Base-by-base conservation (phyloP, 495 filamentous ascomycete genomes). In the Lasiosphaeria hispida region DNA sequence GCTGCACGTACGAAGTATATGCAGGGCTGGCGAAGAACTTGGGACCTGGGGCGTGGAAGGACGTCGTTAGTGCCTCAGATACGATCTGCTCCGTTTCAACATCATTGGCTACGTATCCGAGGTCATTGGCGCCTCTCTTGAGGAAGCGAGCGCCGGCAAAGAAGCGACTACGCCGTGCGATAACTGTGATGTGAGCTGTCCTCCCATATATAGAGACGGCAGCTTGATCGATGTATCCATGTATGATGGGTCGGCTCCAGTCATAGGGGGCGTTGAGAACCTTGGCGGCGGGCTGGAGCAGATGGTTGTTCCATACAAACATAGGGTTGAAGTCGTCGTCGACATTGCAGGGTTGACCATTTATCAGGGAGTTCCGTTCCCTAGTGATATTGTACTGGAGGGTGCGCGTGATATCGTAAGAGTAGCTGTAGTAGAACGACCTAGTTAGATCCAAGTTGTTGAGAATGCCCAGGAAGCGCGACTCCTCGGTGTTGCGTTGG, bases 71-170 rank as follows among this genome's bases (percentile, higher is more conserved):
- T 65, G 90, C 86, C 68, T 98, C 95, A 10, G 92, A 92, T 9
- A 97, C 92, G 60, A 98, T 97, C 69, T 98, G 94, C 73, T 98
- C 94, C 5, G 95, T 97, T 73, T 98, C 95, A n/a, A 98, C 94
- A 72, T 98, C 94, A 67, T 98, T 98, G 38, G 94, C 94, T 50
- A 98, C 94, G 72, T 96, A 96, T 17, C 94, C 94, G 54, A 96
- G 64, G 71, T 98, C 95, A 64, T 98, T 98, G 41, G 92, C 87
- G 41, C 94, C 94, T 54, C 94, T 84, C 73, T 98, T 98, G 50
- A 98, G 73, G 62, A 97, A 98, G 3, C 94, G 82, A 19, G 94
- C 94, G 41, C 94, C 94, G 1, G 94, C 94, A 73, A 97, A 98
- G 71, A 88, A 91, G 10, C 95, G 83, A 35, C 95, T 97, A 8